phyloP scores from a whole-genome alignment of 2,329 filamentous ascomycete species.

The Hymenoscyphus infarciens region DNA sequence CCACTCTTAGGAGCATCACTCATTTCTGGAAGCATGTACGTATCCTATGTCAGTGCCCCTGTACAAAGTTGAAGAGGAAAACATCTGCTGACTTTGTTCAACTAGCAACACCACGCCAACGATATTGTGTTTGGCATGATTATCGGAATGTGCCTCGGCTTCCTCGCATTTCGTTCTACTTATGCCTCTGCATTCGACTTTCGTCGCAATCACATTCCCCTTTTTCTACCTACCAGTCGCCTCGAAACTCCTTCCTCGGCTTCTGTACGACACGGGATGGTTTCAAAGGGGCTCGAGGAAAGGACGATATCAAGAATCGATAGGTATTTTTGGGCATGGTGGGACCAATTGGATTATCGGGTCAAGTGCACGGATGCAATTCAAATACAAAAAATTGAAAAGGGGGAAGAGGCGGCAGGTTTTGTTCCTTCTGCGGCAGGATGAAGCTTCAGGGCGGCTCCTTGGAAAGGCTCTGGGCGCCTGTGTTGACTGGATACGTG shows the following conservation, averaged over 20 bases:
- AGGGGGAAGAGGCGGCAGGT: background rate
- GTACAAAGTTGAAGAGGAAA: background rate
- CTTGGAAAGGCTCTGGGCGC: background rate
- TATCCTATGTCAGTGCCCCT: slow-evolving; percentile 31
- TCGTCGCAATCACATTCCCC: slow-evolving; percentile 47
- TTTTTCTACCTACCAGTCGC: slow-evolving; percentile 7
- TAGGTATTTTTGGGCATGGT: background rate
- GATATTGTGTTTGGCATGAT: slow-evolving; percentile 60
- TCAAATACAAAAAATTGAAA: background rate
- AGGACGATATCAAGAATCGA: background rate
- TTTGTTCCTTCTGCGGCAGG: background rate
- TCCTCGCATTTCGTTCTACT: slow-evolving; percentile 60
- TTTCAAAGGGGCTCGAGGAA: background rate
- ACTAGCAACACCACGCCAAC: slow-evolving; percentile 67
- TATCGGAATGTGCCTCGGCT: slow-evolving; percentile 61
- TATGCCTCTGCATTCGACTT: slow-evolving; percentile 67
- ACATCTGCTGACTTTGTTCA: background rate
- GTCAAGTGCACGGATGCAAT: background rate
- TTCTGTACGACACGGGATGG: background rate
- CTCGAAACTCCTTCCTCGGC: background rate
- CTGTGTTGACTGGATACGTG: background rate
- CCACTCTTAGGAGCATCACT: slow-evolving; percentile 63
- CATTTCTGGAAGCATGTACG: slow-evolving; percentile 64
- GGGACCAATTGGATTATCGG: background rate
- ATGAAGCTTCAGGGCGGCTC: background rate